Conservation (phyloP, 2,329 filamentous ascomycete genomes). For the Fusarium sterilihyphosum region DNA sequence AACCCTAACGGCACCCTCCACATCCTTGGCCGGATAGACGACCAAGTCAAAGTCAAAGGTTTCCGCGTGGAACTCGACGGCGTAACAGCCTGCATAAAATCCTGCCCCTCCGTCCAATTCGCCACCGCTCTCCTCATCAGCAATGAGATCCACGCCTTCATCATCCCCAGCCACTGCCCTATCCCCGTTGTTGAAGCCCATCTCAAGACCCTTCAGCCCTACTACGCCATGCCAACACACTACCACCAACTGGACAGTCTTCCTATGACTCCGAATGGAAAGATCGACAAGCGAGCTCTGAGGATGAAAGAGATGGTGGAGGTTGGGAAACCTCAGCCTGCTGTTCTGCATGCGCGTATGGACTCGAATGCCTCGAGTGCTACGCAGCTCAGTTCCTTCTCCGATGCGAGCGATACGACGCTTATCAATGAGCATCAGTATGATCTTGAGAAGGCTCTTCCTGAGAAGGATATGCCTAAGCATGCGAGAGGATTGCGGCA, state of each 20-base stretch:
- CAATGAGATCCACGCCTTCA: constrained; percentile 61
- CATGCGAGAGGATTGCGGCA: constrained; percentile 53
- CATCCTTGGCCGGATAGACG: constrained; percentile 66
- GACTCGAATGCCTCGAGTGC: constrained; percentile 45
- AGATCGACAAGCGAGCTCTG: constrained; percentile 63
- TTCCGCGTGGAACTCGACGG: constrained; percentile 71
- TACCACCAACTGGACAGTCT: constrained; percentile 55
- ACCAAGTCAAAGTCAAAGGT: constrained; percentile 70
- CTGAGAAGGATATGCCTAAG: constrained; percentile 54
- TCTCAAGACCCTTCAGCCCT: constrained; percentile 58
- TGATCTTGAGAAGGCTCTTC: constrained; percentile 48
- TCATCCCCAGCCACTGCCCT: constrained; percentile 51
- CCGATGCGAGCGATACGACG: constrained; percentile 27
- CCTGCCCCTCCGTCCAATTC: constrained; percentile 55
- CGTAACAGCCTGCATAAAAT: constrained; percentile 59
- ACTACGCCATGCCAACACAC: constrained; percentile 62
- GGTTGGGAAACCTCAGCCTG: constrained; percentile 20
- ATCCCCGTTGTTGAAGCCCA: constrained; percentile 51
- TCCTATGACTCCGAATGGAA: constrained; percentile 65
- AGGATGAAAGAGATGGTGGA: not conserved
- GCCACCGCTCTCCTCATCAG: constrained; percentile 59
- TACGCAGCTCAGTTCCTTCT: constrained; percentile 31
- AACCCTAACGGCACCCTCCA: constrained; percentile 61
- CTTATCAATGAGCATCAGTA: constrained; percentile 38
- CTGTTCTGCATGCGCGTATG: constrained; percentile 27